Evolutionary conservation across 305 asterid species (phyloP), one percentile per base, ranked within the genome.

Genomic region (Fraxinus ornus): DNA sequence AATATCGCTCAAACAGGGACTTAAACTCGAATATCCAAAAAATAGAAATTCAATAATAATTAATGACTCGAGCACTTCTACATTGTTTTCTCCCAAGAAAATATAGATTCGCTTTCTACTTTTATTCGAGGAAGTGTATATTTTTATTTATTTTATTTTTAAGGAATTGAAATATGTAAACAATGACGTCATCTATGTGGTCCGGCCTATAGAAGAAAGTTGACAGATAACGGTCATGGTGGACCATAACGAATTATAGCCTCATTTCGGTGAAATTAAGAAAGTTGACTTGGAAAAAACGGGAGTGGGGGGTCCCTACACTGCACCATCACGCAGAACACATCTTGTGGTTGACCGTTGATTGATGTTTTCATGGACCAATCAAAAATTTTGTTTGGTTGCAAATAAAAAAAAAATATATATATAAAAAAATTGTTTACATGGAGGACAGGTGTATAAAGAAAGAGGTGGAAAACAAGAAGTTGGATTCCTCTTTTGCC

Each of bases 191-290:
- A 60, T 21, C 71, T 60, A 6, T 19, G 70, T 60, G 57, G 57
- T 4, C n/a, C n/a, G 70, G 70, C 4, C 70, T 7, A 19, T 60
- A 21, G 28, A 60, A 60, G 30, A 22, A 62, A 62, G 12, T 22
- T 62, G 71, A 62, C 71, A 6, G 12, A 62, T 62, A 7, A 22
- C 17, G 15, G 15, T 26, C 78, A 68, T 75, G 85, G 85, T 83
- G 81, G 89, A 83, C 87, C 89, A 86, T 81, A 52, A 83, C 76
- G 80, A 83, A 76, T 78, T 66, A 81, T 52, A 76, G 80, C 89
- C 84, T 83, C 81, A 75, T 24, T 5, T 41, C 52, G 52, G 17
- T 41, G 52, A 41, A 41, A 41, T 41, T 4, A 28, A 26, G 9
- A 68, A 68, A 26, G 10, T 70, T 70, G 75, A 70, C 41, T 70